A percentile compares a stretch with the other conserved stretches of the same genome.
Evolutionary conservation across 306 rosid species (phyloP).

Genomic region (Inga leiocalycina): DNA sequence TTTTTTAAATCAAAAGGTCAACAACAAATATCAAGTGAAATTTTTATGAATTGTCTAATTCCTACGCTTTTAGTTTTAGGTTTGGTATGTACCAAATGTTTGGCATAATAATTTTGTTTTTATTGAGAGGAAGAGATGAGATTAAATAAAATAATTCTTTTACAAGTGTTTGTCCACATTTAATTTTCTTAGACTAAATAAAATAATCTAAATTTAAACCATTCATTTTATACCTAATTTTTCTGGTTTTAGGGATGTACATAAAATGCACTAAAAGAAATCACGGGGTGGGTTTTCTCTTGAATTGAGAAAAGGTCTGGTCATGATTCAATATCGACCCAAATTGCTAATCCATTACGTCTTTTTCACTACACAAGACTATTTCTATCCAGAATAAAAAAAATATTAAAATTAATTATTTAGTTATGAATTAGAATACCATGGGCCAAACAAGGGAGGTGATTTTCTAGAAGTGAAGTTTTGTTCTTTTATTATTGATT

Average conservation of each 20-base stretch:
- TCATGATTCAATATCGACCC: background rate
- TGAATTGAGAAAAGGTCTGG: background rate
- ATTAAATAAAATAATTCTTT: background rate
- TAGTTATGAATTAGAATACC: background rate
- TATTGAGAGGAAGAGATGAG: background rate
- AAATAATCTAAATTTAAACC: background rate
- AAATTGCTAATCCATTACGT: background rate
- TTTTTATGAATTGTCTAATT: background rate
- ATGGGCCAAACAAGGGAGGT: constrained; percentile 26
- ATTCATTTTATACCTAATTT: background rate
- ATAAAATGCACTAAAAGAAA: background rate
- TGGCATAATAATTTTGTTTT: background rate
- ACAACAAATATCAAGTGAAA: background rate
- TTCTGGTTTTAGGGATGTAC: background rate
- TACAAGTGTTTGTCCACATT: background rate
- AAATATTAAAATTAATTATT: background rate
- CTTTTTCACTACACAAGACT: background rate
- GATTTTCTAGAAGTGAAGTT: background rate
- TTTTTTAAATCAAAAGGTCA: background rate
- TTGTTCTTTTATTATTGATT: background rate
- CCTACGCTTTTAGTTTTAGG: background rate
- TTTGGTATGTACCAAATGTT: background rate
- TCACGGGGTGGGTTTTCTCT: background rate
- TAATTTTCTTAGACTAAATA: background rate
- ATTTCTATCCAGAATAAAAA: background rate